Evolutionary conservation across 2,329 filamentous ascomycete genomes (phyloP), one percentile per base, ranked within the genome.

Genomic region (Penicillium decumbens): DNA sequence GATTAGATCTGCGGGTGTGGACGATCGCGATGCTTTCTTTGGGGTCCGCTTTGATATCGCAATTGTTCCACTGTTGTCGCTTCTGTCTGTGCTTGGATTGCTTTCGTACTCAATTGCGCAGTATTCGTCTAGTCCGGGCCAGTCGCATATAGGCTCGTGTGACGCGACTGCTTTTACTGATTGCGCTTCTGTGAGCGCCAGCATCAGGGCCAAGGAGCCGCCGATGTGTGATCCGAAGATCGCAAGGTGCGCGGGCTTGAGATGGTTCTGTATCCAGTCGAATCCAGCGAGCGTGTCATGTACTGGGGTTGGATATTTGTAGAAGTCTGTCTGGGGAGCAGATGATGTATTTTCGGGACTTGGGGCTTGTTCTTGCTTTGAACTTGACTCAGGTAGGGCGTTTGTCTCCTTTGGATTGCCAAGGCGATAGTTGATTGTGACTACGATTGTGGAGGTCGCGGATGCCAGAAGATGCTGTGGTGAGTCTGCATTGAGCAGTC

Each of bases 131-230:
- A 75, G 52, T 0, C 64, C 60, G 1, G 66, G 62, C 70, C 70
- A 73, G 51, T 73, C 69, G 28, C 68, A 71, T 3, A 72, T 45
- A 0, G 70, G 70, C 12, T 70, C 63, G 6, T 65, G 23, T 0
- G 66, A 64, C 4, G 68, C 66, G 32, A 71, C 58, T 8, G 67
- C 66, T 27, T 59, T 55, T 18, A 73, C 51, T 8, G 56, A 61
- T 42, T 59, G 57, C 1, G 69, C 57, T 54, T 73, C 70, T 8
- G 70, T 75, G 15, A 75, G 61, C 0, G 72, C 66, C 9, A 75
- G 64, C 68, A 72, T 73, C 2, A 72, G 51, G 3, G 72, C 71
- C 43, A 75, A 50, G 0, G 71, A 73, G 15, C 72, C 73, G 23
- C 70, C 70, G 24, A 72, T 57, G 46, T 71, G 66, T 1, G 57